Conservation (phyloP, 352 stramenopile species). For the Globisporangium sylvaticum region DNA sequence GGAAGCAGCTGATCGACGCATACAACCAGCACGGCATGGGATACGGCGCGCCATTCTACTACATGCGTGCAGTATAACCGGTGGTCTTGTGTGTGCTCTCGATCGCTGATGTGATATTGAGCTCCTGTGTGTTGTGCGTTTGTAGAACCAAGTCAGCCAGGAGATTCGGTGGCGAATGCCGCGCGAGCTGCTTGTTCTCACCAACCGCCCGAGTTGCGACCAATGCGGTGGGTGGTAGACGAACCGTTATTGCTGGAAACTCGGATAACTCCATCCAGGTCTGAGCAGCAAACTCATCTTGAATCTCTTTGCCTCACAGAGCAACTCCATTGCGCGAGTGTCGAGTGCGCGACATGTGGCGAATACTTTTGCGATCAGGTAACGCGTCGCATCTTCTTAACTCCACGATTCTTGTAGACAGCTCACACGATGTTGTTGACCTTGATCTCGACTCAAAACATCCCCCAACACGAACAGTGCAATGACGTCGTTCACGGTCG, state of each 20-base stretch:
- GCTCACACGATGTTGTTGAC: not conserved
- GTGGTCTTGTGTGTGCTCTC: not conserved
- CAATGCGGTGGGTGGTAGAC: constrained; percentile 74
- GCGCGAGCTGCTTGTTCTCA: constrained; percentile 80
- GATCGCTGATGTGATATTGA: constrained; percentile 1
- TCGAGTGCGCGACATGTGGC: constrained; percentile 87
- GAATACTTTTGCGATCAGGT: constrained; percentile 90
- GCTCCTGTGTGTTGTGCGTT: constrained; percentile 10
- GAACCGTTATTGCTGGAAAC: not conserved
- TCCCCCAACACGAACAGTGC: constrained; percentile 36
- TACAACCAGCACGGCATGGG: constrained; percentile 68
- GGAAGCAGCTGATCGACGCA: constrained; percentile 91
- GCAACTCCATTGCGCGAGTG: constrained; percentile 34
- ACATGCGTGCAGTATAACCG: constrained; percentile 35
- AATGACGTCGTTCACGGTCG: constrained; percentile 79
- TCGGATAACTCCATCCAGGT: not conserved
- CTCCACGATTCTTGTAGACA: not conserved
- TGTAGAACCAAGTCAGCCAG: constrained; percentile 86
- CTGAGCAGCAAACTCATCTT: not conserved
- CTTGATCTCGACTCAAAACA: not conserved
- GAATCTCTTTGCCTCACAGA: constrained; percentile 25
- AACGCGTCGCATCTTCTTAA: not conserved
- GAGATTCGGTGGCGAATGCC: constrained; percentile 91
- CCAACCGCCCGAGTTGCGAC: constrained; percentile 67
- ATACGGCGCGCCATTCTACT: constrained; percentile 90